Conservation (phyloP, 352 stramenopile species). For the Pythium phragmitis region DNA sequence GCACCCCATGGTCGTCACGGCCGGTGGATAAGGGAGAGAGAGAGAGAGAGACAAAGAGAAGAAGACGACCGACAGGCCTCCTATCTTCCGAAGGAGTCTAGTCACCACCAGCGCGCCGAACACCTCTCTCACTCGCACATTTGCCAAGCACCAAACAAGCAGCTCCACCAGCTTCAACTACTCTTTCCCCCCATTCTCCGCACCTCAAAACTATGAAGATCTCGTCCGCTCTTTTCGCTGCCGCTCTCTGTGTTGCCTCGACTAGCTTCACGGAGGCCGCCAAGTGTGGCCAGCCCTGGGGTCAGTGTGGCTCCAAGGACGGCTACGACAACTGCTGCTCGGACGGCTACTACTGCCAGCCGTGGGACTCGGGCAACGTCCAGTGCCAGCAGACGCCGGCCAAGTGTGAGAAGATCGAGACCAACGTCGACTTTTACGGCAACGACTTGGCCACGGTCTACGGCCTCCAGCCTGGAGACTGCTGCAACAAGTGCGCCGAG, state of each 20-base stretch:
- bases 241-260: not conserved
- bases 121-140: conserved; percentile 5
- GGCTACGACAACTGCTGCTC: conserved; percentile 32
- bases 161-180: not conserved
- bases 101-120: no score
- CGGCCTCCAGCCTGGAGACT: conserved; percentile 34
- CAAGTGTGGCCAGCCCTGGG: conserved; percentile 1
- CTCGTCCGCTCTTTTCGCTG: not conserved
- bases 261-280: not conserved
- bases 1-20: no score
- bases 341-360: conserved; percentile 38
- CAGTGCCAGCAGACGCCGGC: conserved; percentile 37
- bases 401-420: conserved; percentile 36
- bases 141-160: not conserved
- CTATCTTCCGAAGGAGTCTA: no score
- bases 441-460: conserved; percentile 43
- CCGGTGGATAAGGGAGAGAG: no score
- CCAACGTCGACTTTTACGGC: conserved; percentile 38
- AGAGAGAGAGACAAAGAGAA: no score
- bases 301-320: conserved; percentile 10
- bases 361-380: conserved; percentile 37
- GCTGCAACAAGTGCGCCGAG: conserved; percentile 22
- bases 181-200: no score
- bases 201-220: conserved; percentile 5
- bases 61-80: no score